Evolutionary conservation across 345 rosid genomes (phyloP).

Genomic region (Lumnitzera littorea): DNA sequence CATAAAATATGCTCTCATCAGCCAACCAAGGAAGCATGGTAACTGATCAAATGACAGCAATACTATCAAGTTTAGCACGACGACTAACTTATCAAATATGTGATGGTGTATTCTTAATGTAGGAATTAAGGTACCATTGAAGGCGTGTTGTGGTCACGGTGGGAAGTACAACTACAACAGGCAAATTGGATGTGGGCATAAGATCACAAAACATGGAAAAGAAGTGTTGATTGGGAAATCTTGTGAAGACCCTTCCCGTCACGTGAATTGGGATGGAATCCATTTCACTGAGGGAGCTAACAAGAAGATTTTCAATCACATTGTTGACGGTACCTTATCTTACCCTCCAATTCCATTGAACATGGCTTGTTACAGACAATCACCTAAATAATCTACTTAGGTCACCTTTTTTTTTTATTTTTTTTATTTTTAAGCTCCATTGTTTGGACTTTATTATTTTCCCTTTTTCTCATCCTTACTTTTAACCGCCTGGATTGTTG

Average conservation of each 20-base stretch:
- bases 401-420: too few relatives aligned
- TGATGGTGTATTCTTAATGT: not conserved
- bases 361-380: conserved; percentile 31
- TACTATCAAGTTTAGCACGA: too few relatives aligned
- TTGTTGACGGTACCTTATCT: conserved; percentile 25
- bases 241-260: conserved; percentile 28
- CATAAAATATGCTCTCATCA: conserved; percentile 35
- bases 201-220: conserved; percentile 27
- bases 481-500: too few relatives aligned
- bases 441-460: too few relatives aligned
- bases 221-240: conserved; percentile 39
- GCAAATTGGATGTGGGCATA: conserved; percentile 44
- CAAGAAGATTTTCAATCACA: conserved; percentile 23
- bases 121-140: conserved; percentile 58
- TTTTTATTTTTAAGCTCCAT: too few relatives aligned
- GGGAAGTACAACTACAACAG: conserved; percentile 64
- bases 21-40: conserved; percentile 40
- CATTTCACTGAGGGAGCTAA: conserved; percentile 42
- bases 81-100: not conserved
- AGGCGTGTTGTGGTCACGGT: conserved; percentile 74
- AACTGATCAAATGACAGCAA: not conserved
- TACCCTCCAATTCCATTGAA: conserved; percentile 31
- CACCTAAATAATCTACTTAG: too few relatives aligned
- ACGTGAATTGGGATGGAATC: conserved; percentile 39
- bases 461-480: too few relatives aligned